These are phyloP conservation scores for Hirschfeldia incana DNA, from an alignment of 345 rosid species.

Conservation along the genomic window DNA sequence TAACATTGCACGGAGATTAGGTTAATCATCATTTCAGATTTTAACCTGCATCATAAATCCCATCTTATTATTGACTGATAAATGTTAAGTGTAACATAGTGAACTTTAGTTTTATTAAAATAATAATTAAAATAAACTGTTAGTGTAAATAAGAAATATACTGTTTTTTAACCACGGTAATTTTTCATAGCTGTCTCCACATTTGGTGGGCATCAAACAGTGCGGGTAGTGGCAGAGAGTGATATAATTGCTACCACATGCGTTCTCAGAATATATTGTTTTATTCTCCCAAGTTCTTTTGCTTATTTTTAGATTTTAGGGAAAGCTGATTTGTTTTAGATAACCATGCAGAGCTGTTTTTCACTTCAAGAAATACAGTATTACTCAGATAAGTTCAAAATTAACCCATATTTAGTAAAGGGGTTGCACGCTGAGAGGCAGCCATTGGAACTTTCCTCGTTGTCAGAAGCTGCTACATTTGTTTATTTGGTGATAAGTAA, in stretches of 20 bases:
- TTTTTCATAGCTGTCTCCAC: constrained; percentile 3
- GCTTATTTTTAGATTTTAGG: constrained; percentile 13
- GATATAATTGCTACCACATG: constrained; percentile 42
- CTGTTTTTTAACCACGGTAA: constrained; percentile 9
- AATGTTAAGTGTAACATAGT: neutral
- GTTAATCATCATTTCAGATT: constrained; percentile 15
- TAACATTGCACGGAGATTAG: constrained; percentile 13
- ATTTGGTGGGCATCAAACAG: constrained; percentile 32
- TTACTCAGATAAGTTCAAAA: constrained; percentile 29
- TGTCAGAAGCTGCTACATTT: constrained; percentile 33
- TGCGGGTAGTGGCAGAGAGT: constrained; percentile 40
- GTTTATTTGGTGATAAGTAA: neutral
- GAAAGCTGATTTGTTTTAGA: constrained; percentile 28
- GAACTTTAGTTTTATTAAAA: too few species aligned
- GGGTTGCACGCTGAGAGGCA: constrained; percentile 28
- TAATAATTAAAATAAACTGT: too few species aligned
- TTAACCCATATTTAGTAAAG: constrained; percentile 23
- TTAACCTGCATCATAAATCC: constrained; percentile 14
- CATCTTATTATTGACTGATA: neutral
- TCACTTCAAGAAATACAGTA: neutral
- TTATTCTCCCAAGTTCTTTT: constrained; percentile 31
- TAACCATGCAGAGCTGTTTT: constrained; percentile 15
- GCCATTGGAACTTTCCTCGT: constrained; percentile 40
- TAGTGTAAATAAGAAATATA: neutral
- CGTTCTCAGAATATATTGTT: constrained; percentile 30